These are phyloP conservation scores for Globisporangium cystogenes DNA, from an alignment of 352 stramenopile species.

Conservation along the genomic window DNA sequence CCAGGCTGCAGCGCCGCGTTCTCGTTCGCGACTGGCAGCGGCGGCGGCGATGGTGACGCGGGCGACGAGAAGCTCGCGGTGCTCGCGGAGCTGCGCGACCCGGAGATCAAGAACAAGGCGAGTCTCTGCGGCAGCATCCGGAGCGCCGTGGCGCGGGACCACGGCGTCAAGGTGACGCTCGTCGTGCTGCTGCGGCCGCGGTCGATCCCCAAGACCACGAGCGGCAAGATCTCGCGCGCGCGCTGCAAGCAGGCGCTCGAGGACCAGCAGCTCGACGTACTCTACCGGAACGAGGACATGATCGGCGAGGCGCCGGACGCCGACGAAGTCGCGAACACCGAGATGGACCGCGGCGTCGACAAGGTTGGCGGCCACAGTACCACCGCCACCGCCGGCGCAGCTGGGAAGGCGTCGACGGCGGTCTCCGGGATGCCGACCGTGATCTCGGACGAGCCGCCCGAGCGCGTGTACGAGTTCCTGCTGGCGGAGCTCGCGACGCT, in stretches of 20 bases:
- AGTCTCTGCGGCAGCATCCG: constrained; percentile 74
- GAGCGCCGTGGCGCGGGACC: constrained; percentile 60
- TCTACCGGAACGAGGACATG: constrained; percentile 82
- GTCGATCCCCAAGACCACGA: constrained; percentile 97
- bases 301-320: constrained; percentile 38
- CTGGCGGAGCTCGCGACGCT: constrained; percentile 52
- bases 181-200: constrained; percentile 90
- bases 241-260: constrained; percentile 73
- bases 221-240: constrained; percentile 96
- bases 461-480: constrained; percentile 53
- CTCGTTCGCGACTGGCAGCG: constrained; percentile 37
- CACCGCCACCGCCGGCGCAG: too few relatives aligned
- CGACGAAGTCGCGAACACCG: constrained; percentile 21
- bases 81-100: constrained; percentile 68
- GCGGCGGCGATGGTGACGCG: constrained; percentile 22
- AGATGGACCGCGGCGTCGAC: constrained; percentile 21
- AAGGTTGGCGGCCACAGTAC: too few relatives aligned
- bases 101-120: constrained; percentile 59
- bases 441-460: constrained; percentile 44
- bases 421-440: constrained; percentile 30
- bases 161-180: constrained; percentile 84
- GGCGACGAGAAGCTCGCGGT: constrained; percentile 68
- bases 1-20: constrained; percentile 96
- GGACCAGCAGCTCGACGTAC: constrained; percentile 47
- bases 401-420: constrained; percentile 11